These are phyloP conservation scores for Starmera dryadoides DNA, from an alignment of 805 yeast genomes.

Conservation along the genomic window DNA sequence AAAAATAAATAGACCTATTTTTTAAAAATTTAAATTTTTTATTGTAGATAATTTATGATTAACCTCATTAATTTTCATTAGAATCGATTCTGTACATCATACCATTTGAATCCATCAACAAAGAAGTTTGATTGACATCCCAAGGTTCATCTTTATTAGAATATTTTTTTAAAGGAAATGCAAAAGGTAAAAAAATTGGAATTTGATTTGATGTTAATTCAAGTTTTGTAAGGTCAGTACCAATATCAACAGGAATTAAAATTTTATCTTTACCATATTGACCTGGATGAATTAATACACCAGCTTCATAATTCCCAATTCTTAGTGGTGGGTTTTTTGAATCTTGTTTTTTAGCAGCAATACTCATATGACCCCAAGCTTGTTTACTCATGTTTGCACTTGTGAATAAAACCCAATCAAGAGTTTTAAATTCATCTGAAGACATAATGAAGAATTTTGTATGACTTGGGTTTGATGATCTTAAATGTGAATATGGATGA, in stretches of 20 bases:
- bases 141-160: slow-evolving; percentile 38
- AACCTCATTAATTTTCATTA: too few species aligned
- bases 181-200: slow-evolving; percentile 44
- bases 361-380: slow-evolving; percentile 65
- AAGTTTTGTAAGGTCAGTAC: slow-evolving; percentile 19
- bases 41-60: too few species aligned
- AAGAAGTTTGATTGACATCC: slow-evolving; percentile 20
- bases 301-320: slow-evolving; percentile 45
- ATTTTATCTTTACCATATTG: slow-evolving; percentile 12
- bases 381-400: slow-evolving; percentile 69
- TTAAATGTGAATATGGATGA: slow-evolving; percentile 22
- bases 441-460: slow-evolving; percentile 60
- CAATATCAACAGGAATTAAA: slow-evolving; percentile 38
- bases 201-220: slow-evolving; percentile 6
- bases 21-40: too few species aligned
- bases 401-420: slow-evolving; percentile 67
- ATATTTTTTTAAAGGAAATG: slow-evolving; percentile 42
- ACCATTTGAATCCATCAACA: too few species aligned
- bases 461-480: slow-evolving; percentile 44
- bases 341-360: slow-evolving; percentile 6
- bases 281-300: slow-evolving; percentile 36
- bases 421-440: slow-evolving; percentile 37
- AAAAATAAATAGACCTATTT: too few species aligned
- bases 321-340: slow-evolving; percentile 9
- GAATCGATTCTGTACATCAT: too few species aligned